A percentile compares a stretch with the other conserved stretches of the same genome.
Conservation (phyloP, 805 yeast species). For the Kockiozyma suomiensis region DNA sequence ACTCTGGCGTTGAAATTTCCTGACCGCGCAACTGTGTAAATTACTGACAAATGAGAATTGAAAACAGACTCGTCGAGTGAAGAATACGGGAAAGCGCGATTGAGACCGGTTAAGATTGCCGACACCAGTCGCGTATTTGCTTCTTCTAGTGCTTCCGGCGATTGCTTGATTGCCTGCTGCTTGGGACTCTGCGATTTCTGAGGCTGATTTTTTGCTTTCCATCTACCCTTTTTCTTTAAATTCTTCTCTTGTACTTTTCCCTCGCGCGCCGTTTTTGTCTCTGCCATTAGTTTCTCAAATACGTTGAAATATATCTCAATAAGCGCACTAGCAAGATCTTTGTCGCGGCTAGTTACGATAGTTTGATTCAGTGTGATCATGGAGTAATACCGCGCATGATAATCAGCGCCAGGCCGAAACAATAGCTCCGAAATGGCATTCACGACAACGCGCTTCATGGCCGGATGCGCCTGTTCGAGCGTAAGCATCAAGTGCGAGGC, state of each 20-base stretch:
- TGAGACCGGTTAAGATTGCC: conserved; percentile 90
- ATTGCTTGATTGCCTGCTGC: conserved; percentile 16
- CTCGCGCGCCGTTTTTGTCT: conserved; percentile 57
- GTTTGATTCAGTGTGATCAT: conserved; percentile 90
- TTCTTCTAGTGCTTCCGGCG: conserved; percentile 55
- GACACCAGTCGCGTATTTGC: conserved; percentile 82
- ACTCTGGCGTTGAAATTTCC: conserved; percentile 92
- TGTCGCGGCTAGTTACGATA: conserved; percentile 75
- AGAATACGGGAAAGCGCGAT: conserved; percentile 94
- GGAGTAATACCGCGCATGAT: conserved; percentile 86
- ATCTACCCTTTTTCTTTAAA: conserved; percentile 61
- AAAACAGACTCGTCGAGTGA: conserved; percentile 65
- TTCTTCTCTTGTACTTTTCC: conserved; percentile 45
- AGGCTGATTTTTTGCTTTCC: conserved; percentile 52
- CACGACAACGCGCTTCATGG: conserved; percentile 82
- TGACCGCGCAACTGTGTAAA: conserved; percentile 89
- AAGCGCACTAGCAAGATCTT: conserved; percentile 77
- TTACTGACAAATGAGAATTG: conserved; percentile 74
- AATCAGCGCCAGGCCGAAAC: conserved; percentile 70
- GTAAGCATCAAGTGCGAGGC: conserved; percentile 79
- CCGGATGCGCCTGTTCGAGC: conserved; percentile 89
- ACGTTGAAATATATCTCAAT: conserved; percentile 83
- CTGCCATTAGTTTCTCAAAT: conserved; percentile 79
- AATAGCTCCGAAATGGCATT: conserved; percentile 80
- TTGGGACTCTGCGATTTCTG: conserved; percentile 22